Evolutionary conservation across 352 stramenopile genomes (phyloP), one percentile per base, ranked within the genome.

Genomic region (Aphanomyces euteiches): DNA sequence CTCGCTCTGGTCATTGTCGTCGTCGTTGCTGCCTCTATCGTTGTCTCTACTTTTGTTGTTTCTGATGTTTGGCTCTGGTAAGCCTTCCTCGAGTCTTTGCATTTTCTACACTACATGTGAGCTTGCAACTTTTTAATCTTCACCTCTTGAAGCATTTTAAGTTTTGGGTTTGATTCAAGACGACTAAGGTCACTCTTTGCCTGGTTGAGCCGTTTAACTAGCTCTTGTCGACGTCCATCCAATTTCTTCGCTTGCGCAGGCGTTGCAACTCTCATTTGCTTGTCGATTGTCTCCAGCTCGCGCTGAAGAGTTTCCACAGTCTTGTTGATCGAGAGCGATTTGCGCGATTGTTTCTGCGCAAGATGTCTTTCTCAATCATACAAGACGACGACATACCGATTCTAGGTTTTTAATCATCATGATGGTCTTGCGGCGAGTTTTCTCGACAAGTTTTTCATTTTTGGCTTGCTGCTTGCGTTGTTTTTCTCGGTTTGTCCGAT

Each of bases 241-340:
- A 90, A 50, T 61, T 82, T 84, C n/a, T 75, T 74, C 13, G 87
- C 68, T 6, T 76, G 75, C 41, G 79, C 79, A 47, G 77, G 78
- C 45, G 78, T 74, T 17, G 70, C 39, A 40, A 50, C 73, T n/a
- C 79, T 74, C 39, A 61, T 47, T 47, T 54, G 36, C 8, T 61
- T 38, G 2, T 47, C 43, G 12, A 70, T 5, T 2, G 39, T 45
- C 47, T 54, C 64, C 7, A 70, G 17, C 7, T 70, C 64, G 45
- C 43, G 41, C 19, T 61, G 43, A 15, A 36, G 40, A n/a, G n/a
- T 21, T 41, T 19, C 64, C 13, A 70, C 61, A n/a, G 64, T 61
- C 40, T 70, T 70, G 38, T 50, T n/a, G 5, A 70, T 47, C n/a
- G 64, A 36, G 34, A 45, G 10, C 36, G 53, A 37, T n/a, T 41